A percentile compares a stretch with the other conserved stretches of the same genome.
Evolutionary conservation across 2,329 filamentous ascomycete species (phyloP).

Genomic region (Aspergillus clavatus): DNA sequence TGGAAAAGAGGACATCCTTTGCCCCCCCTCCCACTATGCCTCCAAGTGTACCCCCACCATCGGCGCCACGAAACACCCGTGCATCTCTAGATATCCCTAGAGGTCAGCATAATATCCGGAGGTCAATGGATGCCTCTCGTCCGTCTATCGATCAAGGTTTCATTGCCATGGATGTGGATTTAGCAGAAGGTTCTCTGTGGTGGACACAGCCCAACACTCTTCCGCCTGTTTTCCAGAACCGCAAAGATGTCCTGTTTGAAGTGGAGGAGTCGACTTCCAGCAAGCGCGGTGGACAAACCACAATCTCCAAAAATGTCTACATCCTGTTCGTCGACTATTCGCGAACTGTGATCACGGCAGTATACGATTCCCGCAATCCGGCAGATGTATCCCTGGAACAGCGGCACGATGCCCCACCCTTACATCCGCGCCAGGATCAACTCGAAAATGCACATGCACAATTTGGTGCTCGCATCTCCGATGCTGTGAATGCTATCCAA

Average conservation of each 20-base stretch:
- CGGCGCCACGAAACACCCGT: constrained; percentile 43
- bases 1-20: constrained; percentile 39
- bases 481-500: constrained; percentile 66
- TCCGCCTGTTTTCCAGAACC: constrained; percentile 75
- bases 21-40: constrained; percentile 47
- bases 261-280: constrained; percentile 69
- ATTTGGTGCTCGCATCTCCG: constrained; percentile 73
- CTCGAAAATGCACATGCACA: constrained; percentile 79
- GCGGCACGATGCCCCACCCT: constrained; percentile 77
- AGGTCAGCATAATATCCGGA: constrained; percentile 45
- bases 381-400: constrained; percentile 74
- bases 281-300: constrained; percentile 64
- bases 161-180: constrained; percentile 82
- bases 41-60: constrained; percentile 38
- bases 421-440: constrained; percentile 81
- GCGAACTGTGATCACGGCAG: constrained; percentile 79
- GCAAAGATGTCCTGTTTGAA: constrained; percentile 78
- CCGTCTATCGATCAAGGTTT: constrained; percentile 73
- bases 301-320: constrained; percentile 73
- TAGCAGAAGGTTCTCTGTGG: constrained; percentile 71
- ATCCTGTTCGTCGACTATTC: constrained; percentile 96
- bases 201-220: constrained; percentile 77
- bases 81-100: constrained; percentile 64
- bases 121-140: constrained; percentile 71
- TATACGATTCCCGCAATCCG: constrained; percentile 70